Percentiles rank a stretch among this genome's conserved stretches.
These are phyloP conservation scores for Coleophoma crateriformis DNA, from an alignment of 2,329 filamentous ascomycete genomes.

Conservation along the genomic window DNA sequence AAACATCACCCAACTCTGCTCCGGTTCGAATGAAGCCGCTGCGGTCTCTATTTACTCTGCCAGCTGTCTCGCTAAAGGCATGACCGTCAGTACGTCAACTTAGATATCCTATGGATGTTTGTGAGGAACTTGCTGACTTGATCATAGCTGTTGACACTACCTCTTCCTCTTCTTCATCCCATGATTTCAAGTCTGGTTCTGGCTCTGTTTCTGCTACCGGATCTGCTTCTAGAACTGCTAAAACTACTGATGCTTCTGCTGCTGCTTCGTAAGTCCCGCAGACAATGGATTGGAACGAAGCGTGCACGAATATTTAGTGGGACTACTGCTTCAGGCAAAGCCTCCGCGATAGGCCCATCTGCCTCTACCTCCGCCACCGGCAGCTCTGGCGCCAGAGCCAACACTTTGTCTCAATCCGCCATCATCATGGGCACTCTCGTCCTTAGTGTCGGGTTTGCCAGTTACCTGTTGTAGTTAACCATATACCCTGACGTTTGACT, in stretches of 20 bases:
- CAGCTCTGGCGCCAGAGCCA: background rate
- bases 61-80: conserved; percentile 10
- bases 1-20: conserved; percentile 12
- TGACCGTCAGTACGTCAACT: conserved; percentile 12
- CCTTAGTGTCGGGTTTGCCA: background rate
- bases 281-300: too few species aligned
- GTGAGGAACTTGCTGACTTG: conserved; percentile 1
- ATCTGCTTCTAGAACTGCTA: conserved; percentile 6
- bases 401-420: background rate
- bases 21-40: conserved; percentile 7
- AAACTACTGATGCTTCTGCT: conserved; percentile 3
- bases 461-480: background rate
- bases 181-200: conserved; percentile 5
- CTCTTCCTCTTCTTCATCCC: conserved; percentile 6
- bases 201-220: conserved; percentile 9
- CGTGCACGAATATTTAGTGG: background rate
- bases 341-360: background rate
- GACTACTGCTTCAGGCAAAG: background rate
- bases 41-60: conserved; percentile 12
- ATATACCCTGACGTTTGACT: background rate
- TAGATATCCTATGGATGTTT: background rate
- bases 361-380: background rate
- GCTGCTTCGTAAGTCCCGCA: background rate
- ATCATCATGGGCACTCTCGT: background rate
- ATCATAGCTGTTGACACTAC: conserved; percentile 8